Evolutionary conservation across 1,139 yeast genomes (phyloP).

Genomic region (Yarrowia galli): DNA sequence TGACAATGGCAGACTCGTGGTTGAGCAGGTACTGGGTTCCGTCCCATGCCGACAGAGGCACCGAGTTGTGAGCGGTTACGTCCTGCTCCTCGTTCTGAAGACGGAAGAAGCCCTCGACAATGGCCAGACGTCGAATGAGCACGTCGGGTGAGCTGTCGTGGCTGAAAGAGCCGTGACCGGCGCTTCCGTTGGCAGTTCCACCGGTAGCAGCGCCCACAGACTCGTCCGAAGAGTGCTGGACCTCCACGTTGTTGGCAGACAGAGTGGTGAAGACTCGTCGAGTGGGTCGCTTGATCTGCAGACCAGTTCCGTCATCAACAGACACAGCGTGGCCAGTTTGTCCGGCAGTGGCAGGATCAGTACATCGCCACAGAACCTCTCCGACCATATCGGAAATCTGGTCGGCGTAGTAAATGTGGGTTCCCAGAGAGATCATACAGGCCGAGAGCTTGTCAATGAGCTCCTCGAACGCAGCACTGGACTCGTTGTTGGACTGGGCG

Average conservation of each 20-base stretch:
- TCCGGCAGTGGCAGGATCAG: conserved; percentile 39
- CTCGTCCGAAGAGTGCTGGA: conserved; percentile 19
- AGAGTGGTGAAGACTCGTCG: conserved; percentile 31
- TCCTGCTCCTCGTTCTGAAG: conserved; percentile 30
- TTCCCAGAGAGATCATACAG: conserved; percentile 68
- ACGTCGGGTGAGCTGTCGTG: conserved; percentile 15
- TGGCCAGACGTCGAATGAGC: conserved; percentile 13
- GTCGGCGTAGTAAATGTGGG: conserved; percentile 78
- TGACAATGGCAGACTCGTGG: conserved; percentile 45
- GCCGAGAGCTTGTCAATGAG: conserved; percentile 46
- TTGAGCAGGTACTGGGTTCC: conserved; percentile 49
- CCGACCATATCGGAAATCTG: conserved; percentile 79
- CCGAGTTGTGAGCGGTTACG: conserved; percentile 39
- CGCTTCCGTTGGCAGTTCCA: conserved; percentile 15
- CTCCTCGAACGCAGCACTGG: conserved; percentile 31
- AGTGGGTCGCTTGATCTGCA: conserved; percentile 37
- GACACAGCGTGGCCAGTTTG: conserved; percentile 17
- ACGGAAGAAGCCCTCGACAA: conserved; percentile 32
- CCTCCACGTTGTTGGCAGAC: not conserved
- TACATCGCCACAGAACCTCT: conserved; percentile 52
- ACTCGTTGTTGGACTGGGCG: conserved; percentile 39
- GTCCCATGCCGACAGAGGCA: conserved; percentile 49
- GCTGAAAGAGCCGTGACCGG: conserved; percentile 5
- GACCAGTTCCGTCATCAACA: conserved; percentile 32
- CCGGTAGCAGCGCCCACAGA: conserved; percentile 19